These are phyloP conservation scores for Tulasnella sp. DNA, from an alignment of 768 basidiomycete species.

Conservation along the genomic window DNA sequence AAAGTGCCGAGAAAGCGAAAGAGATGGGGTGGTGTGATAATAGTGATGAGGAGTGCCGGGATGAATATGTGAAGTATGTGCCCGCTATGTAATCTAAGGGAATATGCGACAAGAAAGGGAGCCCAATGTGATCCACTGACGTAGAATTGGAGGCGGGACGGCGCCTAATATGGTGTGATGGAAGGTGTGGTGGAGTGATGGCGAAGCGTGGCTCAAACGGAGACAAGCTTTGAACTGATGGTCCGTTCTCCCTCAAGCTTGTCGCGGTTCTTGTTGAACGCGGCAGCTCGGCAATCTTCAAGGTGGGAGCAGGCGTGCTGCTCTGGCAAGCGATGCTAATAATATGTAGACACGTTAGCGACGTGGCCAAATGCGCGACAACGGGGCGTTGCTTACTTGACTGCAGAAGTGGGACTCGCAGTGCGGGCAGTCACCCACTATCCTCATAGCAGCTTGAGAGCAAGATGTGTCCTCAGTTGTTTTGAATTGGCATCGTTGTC, in stretches of 20 bases:
- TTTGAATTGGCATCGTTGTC: conserved; percentile 69
- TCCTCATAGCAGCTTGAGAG: conserved; percentile 67
- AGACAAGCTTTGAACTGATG: conserved; percentile 76
- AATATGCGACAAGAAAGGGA: neutral
- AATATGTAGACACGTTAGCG: conserved; percentile 15
- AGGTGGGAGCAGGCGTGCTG: conserved; percentile 77
- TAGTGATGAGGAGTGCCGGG: neutral
- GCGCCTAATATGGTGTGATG: neutral
- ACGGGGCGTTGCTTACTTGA: conserved; percentile 18
- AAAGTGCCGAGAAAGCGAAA: too few species aligned
- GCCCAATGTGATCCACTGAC: neutral
- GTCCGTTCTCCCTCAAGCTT: conserved; percentile 85
- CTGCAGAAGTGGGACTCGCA: conserved; percentile 72
- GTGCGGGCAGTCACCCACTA: conserved; percentile 77
- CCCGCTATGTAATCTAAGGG: neutral
- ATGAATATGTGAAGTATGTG: neutral
- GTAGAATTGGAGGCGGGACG: neutral
- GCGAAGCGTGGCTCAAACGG: conserved; percentile 38
- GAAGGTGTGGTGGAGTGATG: conserved; percentile 12
- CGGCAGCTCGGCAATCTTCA: conserved; percentile 76
- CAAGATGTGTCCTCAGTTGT: conserved; percentile 43
- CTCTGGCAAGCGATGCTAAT: conserved; percentile 81
- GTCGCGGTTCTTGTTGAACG: conserved; percentile 78
- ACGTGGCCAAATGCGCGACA: neutral
- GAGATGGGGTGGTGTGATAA: too few species aligned